These are phyloP conservation scores for Myxozyma lipomycoides DNA, from an alignment of 805 yeast species.

Conservation along the genomic window DNA sequence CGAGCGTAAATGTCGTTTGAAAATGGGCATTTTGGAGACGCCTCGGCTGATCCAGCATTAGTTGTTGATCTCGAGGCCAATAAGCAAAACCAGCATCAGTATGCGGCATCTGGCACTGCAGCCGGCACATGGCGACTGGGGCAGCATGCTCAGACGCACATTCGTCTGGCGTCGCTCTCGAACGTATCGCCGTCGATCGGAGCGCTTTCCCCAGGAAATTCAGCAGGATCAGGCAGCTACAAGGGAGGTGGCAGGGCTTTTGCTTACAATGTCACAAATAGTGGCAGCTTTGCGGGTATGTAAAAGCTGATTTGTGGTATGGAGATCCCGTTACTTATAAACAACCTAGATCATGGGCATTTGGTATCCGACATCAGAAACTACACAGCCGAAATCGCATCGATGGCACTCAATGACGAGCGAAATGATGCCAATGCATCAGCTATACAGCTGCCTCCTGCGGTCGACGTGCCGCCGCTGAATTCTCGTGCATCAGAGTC, in stretches of 20 bases:
- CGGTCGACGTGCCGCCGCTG: constrained; percentile 15
- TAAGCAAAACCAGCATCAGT: background rate
- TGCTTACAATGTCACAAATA: background rate
- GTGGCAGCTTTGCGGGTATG: background rate
- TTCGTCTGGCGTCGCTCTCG: constrained; percentile 16
- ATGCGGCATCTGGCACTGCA: background rate
- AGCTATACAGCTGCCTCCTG: constrained; percentile 7
- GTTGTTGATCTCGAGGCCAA: background rate
- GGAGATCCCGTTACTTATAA: background rate
- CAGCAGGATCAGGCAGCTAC: constrained; percentile 4
- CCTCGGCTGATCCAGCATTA: no score
- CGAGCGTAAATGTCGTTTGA: no score
- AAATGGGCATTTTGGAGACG: no score
- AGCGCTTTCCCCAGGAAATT: constrained; percentile 1
- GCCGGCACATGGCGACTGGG: background rate
- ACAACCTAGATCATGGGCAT: background rate
- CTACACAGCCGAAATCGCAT: constrained; percentile 27
- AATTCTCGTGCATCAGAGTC: constrained; percentile 11
- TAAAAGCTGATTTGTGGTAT: background rate
- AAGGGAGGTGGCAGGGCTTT: constrained; percentile 2
- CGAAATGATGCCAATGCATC: background rate
- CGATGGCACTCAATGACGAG: constrained; percentile 18
- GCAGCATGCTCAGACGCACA: constrained; percentile 22
- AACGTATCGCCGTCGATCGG: constrained; percentile 1
- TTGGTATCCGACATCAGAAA: constrained; percentile 14